Evolutionary conservation across 306 rosid species (phyloP), one percentile per base, ranked within the genome.

Genomic region (Medicago ruthenica): DNA sequence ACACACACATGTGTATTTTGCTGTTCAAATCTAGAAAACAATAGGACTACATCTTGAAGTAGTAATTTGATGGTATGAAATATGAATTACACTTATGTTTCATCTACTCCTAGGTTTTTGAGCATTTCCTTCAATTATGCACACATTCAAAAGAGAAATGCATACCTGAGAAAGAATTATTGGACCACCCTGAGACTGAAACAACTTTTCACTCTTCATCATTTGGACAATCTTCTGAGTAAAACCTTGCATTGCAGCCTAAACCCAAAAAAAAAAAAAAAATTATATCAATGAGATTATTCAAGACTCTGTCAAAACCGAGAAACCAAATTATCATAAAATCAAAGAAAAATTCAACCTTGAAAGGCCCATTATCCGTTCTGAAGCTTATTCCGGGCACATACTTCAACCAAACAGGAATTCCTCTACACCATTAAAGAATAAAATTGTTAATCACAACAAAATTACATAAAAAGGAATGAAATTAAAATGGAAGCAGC

Each of bases 351-450:
- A 78, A 10, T 58, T 54, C 18, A 70, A 95, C 99, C 97, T 95
- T 89, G 87, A 92, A 95, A 42, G 99, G 97, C 67, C 62, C 87
- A 55, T 92, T 95, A 75, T 94, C 96, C 22, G 98, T 94, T 87
- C 97, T 87, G 87, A 94, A 94, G 90, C 96, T 92, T 79, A 92
- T 87, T 36, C 97, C 97, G 47, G 97, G 97, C 48, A 95, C 97
- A 88, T 84, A 92, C 86, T 92, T 95, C 68, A 95, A 85, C 99
- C 99, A 95, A 65, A 95, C 99, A 48, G 97, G 99, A 82, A 95
- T 83, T 77, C 99, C 99, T 76, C 99, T 95, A 66, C 68, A 55
- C 66, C 84, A 75, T 22, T 21, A 64, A 54, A 67, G 15, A 85
- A 83, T 59, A 65, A 18, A 44, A 88, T 74, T 58, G 51, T 20